Percentiles rank a stretch among this genome's conserved stretches.
These are phyloP conservation scores for Anisodus acutangulus DNA, from an alignment of 257 asterid species.

Conservation along the genomic window DNA sequence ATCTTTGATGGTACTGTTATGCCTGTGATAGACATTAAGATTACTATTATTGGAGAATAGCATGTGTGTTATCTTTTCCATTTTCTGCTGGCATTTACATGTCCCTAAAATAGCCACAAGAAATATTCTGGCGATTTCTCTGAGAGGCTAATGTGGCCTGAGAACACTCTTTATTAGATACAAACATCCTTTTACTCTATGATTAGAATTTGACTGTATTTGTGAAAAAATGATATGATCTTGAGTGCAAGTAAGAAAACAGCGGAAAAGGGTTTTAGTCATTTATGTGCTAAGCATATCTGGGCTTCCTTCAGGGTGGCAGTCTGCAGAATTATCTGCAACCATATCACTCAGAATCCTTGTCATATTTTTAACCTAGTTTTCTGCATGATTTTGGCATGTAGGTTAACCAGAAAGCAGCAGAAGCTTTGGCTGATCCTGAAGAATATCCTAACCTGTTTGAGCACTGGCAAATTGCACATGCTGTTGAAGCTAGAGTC, in stretches of 20 bases:
- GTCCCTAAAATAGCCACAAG: not conserved
- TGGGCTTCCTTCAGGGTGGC: not conserved
- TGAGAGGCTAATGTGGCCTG: not conserved
- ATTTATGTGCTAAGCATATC: not conserved
- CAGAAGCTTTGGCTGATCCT: constrained; percentile 97
- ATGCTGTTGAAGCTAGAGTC: constrained; percentile 70
- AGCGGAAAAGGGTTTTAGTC: not conserved
- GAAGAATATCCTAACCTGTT: constrained; percentile 88
- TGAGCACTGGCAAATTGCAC: constrained; percentile 94
- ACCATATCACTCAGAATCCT: not conserved
- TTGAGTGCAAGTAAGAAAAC: not conserved
- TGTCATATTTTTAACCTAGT: constrained; percentile 6
- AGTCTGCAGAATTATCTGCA: not conserved
- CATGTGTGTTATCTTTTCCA: not conserved
- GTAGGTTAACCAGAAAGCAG: constrained; percentile 91
- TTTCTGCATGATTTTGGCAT: constrained; percentile 14
- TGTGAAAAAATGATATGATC: not conserved
- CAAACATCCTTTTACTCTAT: not conserved
- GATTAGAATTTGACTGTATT: not conserved
- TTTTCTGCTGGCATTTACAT: not conserved
- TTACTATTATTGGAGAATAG: not conserved
- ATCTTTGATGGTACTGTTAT: constrained; percentile 3
- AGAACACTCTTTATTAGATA: constrained; percentile 4
- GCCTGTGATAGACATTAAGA: not conserved
- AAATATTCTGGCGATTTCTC: not conserved